These are phyloP conservation scores for Candida labiduridarum DNA, from an alignment of 1,139 yeast species.

Conservation along the genomic window DNA sequence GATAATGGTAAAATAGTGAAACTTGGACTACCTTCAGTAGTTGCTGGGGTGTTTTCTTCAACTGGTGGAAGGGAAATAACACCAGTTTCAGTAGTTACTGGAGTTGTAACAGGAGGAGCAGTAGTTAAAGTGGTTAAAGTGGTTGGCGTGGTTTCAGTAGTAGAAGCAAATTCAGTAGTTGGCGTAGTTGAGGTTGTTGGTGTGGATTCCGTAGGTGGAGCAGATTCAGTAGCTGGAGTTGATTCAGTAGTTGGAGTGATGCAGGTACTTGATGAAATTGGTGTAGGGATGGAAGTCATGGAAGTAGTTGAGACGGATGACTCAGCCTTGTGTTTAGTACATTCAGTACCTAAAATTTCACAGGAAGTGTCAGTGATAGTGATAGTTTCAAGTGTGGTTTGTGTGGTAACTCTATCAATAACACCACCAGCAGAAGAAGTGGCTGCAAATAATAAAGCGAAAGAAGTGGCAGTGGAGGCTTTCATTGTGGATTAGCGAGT, in stretches of 20 bases:
- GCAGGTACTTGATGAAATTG: background rate
- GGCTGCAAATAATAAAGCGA: conserved; percentile 1
- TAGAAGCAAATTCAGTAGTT: background rate
- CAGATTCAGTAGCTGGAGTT: background rate
- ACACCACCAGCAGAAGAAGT: background rate
- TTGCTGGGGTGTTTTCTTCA: background rate
- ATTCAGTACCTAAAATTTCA: background rate
- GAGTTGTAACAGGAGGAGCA: background rate
- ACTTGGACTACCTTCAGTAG: background rate
- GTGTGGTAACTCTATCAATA: background rate
- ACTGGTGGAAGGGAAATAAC: background rate
- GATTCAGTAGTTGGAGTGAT: background rate
- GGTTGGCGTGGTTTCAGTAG: background rate
- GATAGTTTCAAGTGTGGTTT: background rate
- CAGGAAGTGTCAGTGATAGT: background rate
- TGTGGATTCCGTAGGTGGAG: background rate
- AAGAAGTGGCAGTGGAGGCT: background rate
- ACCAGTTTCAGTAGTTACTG: background rate
- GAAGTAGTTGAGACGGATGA: background rate
- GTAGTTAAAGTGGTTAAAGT: background rate
- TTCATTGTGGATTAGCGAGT: background rate
- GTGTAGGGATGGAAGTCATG: background rate
- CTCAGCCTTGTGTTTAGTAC: background rate
- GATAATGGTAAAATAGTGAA: background rate
- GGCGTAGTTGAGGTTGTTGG: background rate